These are phyloP conservation scores for Begonia loranthoides DNA, from an alignment of 306 rosid genomes.

Conservation along the genomic window DNA sequence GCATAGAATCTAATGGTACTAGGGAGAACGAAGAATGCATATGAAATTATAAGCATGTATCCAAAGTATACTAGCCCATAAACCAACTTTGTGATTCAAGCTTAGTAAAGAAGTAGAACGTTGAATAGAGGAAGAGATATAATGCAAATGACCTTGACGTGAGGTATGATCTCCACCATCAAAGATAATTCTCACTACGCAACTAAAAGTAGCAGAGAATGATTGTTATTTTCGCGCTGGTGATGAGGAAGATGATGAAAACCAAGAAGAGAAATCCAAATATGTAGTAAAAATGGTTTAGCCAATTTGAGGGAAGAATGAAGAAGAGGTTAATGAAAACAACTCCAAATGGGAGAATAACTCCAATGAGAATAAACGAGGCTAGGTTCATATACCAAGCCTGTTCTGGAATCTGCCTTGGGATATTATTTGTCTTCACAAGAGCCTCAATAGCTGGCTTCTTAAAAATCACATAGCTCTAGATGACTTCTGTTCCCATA, in stretches of 20 bases:
- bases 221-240: slow-evolving; percentile 87
- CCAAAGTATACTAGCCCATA: slow-evolving; percentile 80
- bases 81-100: slow-evolving; percentile 93
- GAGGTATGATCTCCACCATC: slow-evolving; percentile 99
- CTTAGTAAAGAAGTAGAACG: slow-evolving; percentile 98
- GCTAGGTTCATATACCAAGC: too few species aligned
- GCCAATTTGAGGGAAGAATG: slow-evolving; percentile 94
- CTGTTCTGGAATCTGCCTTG: slow-evolving; percentile 98
- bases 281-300: slow-evolving; percentile 98
- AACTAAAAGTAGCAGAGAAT: slow-evolving; percentile 98
- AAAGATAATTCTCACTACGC: slow-evolving; percentile 93
- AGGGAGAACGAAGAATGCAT: slow-evolving; percentile 86
- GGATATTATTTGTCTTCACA: slow-evolving; percentile 95
- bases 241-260: slow-evolving; percentile 67
- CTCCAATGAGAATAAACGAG: slow-evolving; percentile 77
- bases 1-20: slow-evolving; percentile 95
- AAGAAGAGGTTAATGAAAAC: slow-evolving; percentile 98
- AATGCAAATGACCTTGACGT: slow-evolving; percentile 88
- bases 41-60: slow-evolving; percentile 90
- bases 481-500: slow-evolving; percentile 97
- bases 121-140: slow-evolving; percentile 87
- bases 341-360: too few species aligned
- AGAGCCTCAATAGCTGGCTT: slow-evolving; percentile 92
- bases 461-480: slow-evolving; percentile 91
- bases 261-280: slow-evolving; percentile 97